Percentiles rank a stretch among this genome's conserved stretches.
These are phyloP conservation scores for Zygnema cylindricum DNA, from an alignment of 139 green algal species.

Conservation along the genomic window DNA sequence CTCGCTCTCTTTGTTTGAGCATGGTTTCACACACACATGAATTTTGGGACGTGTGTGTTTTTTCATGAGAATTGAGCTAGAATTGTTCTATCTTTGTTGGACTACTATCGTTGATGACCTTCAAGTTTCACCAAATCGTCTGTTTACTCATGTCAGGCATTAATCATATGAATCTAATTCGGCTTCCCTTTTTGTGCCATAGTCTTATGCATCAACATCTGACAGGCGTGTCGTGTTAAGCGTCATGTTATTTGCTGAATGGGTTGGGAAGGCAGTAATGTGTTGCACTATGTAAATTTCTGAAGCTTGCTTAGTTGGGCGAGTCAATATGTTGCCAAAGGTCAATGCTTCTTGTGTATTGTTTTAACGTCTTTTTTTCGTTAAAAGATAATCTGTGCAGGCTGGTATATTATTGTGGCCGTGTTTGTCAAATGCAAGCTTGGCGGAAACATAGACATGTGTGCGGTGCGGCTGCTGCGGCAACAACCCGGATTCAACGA, in stretches of 20 bases:
- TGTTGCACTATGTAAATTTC: neutral
- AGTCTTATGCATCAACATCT: too few relatives aligned
- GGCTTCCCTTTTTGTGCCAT: too few relatives aligned
- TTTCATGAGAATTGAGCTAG: too few relatives aligned
- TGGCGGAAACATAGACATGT: conserved; percentile 54
- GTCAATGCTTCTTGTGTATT: conserved; percentile 1
- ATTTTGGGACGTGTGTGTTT: too few relatives aligned
- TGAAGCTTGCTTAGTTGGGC: neutral
- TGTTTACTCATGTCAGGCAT: too few relatives aligned
- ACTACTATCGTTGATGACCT: too few relatives aligned
- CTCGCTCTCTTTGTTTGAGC: too few relatives aligned
- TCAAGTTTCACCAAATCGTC: too few relatives aligned
- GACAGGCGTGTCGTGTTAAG: too few relatives aligned
- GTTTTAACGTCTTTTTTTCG: neutral
- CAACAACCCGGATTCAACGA: conserved; percentile 7
- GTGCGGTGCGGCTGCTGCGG: conserved; percentile 36
- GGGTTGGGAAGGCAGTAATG: neutral
- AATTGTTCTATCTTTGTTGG: too few relatives aligned
- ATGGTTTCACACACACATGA: too few relatives aligned
- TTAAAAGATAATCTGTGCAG: neutral
- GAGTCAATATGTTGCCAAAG: neutral
- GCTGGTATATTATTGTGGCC: conserved; percentile 51
- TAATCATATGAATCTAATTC: too few relatives aligned
- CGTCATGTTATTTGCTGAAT: neutral
- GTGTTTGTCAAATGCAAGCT: conserved; percentile 46